Percentiles rank a stretch among this genome's conserved stretches.
Conservation (phyloP, 352 stramenopile genomes). For the Phytophthora sp. region DNA sequence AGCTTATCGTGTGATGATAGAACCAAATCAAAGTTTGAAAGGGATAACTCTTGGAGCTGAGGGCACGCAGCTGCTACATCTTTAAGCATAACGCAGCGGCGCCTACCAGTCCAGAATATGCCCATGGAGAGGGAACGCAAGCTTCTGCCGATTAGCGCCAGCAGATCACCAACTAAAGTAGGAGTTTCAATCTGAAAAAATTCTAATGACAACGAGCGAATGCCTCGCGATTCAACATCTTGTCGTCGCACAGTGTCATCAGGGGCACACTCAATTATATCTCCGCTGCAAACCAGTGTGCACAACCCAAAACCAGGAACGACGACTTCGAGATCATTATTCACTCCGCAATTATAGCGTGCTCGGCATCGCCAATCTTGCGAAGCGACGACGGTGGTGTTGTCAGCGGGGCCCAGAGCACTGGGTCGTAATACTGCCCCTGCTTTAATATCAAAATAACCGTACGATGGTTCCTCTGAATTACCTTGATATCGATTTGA, state of each 20-base stretch:
- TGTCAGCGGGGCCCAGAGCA: background rate
- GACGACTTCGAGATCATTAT: background rate
- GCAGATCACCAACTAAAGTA: background rate
- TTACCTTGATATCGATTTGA: background rate
- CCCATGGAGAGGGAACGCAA: background rate
- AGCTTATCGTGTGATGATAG: background rate
- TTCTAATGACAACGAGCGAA: constrained; percentile 6
- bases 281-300: background rate
- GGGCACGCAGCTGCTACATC: constrained; percentile 7
- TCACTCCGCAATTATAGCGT: background rate
- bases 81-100: background rate
- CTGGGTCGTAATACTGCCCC: background rate
- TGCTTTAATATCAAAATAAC: background rate
- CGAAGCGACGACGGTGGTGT: background rate
- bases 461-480: background rate
- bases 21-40: background rate
- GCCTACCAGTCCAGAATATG: background rate
- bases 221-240: no score
- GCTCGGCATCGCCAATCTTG: background rate
- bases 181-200: constrained; percentile 13
- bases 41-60: constrained; percentile 1
- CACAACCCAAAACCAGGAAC: background rate
- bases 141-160: constrained; percentile 4
- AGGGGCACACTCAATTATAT: background rate
- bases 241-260: no score